A percentile compares a stretch with the other conserved stretches of the same genome.
These are phyloP conservation scores for Rhizomucor pusillus DNA, from an alignment of 371 early-diverging fungal species.

Conservation along the genomic window DNA sequence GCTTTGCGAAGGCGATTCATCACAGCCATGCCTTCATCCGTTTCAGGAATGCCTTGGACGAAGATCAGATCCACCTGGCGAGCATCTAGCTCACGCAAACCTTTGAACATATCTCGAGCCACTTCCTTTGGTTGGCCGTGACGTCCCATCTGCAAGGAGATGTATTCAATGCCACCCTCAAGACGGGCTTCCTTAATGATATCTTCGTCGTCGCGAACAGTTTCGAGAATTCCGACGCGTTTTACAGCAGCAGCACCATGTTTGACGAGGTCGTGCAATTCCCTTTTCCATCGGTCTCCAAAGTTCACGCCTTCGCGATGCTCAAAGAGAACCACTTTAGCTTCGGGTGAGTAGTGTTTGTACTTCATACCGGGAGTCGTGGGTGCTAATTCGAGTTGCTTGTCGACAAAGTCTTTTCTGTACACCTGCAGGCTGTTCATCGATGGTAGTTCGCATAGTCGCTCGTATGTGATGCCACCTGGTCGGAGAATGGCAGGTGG, in stretches of 20 bases:
- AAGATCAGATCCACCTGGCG: constrained; percentile 75
- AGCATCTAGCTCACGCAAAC: constrained; percentile 81
- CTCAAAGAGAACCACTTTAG: constrained; percentile 80
- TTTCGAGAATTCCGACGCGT: constrained; percentile 26
- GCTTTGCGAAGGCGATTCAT: constrained; percentile 98
- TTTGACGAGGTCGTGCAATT: constrained; percentile 8
- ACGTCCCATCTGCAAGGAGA: constrained; percentile 34
- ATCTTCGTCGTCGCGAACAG: constrained; percentile 16
- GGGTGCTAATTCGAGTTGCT: constrained; percentile 71
- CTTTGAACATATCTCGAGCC: constrained; percentile 81
- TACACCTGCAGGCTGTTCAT: constrained; percentile 73
- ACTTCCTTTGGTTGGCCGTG: constrained; percentile 60
- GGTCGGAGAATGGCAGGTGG: constrained; percentile 94
- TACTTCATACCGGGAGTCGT: constrained; percentile 99
- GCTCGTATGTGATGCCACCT: constrained; percentile 94
- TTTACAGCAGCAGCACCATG: constrained; percentile 1
- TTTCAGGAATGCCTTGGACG: constrained; percentile 84
- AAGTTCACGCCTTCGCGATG: constrained; percentile 13
- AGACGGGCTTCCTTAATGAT: constrained; percentile 14
- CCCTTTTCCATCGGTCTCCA: constrained; percentile 21
- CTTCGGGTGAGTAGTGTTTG: constrained; percentile 96
- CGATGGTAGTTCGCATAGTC: constrained; percentile 51
- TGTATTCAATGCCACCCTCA: too few relatives aligned
- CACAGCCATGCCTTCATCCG: constrained; percentile 90
- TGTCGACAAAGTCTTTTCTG: constrained; percentile 73